A percentile compares a stretch with the other conserved stretches of the same genome.
Conservation (phyloP, 768 basidiomycete species). For the Agaricus sinodeliciosus region DNA sequence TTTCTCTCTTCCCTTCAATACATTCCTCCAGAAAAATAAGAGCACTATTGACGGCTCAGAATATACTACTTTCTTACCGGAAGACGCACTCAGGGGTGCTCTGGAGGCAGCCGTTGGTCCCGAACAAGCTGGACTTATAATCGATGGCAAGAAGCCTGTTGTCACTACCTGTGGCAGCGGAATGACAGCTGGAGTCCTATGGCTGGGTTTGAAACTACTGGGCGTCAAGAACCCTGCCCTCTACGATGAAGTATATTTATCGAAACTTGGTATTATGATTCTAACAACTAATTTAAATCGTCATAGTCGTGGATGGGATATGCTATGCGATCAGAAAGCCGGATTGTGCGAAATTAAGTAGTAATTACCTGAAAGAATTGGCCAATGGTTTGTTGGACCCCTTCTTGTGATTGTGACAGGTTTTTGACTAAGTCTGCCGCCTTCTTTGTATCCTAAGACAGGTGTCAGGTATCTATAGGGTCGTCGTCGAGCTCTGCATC, state of each 20-base stretch:
- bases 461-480: conserved; percentile 32
- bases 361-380: background rate
- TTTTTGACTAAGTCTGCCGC: background rate
- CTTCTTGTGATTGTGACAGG: background rate
- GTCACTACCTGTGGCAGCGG: conserved; percentile 89
- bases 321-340: conserved; percentile 67
- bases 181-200: conserved; percentile 94
- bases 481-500: conserved; percentile 71
- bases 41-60: conserved; percentile 31
- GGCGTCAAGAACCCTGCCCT: conserved; percentile 58
- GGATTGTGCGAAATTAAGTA: conserved; percentile 46
- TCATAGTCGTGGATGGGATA: conserved; percentile 93
- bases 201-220: conserved; percentile 82
- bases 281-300: conserved; percentile 9
- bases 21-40: conserved; percentile 49
- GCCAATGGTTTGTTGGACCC: no score
- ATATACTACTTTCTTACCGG: conserved; percentile 55
- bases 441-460: background rate
- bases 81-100: conserved; percentile 49
- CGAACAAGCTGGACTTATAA: conserved; percentile 46
- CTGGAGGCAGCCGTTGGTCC: conserved; percentile 60
- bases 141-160: conserved; percentile 54
- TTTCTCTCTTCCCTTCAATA: conserved; percentile 74
- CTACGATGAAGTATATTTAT: conserved; percentile 82
- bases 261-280: background rate